These are phyloP conservation scores for Fusarium chlamydosporum DNA, from an alignment of 2,329 filamentous ascomycete species.

Conservation along the genomic window DNA sequence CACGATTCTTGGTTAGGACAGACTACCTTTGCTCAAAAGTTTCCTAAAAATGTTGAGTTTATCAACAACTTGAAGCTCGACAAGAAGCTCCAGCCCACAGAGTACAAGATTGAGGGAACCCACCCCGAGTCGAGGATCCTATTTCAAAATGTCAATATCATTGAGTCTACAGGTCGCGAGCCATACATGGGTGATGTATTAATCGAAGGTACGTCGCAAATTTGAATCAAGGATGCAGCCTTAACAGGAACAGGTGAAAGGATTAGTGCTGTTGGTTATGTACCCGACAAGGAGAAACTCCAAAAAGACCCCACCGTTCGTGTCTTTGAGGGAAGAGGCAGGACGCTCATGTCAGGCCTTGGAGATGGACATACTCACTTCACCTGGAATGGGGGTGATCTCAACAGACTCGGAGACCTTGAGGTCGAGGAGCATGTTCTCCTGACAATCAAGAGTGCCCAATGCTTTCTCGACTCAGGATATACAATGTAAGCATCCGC, in stretches of 20 bases:
- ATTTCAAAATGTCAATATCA: background rate
- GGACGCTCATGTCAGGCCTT: conserved; percentile 34
- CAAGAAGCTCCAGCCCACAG: background rate
- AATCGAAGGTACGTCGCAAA: background rate
- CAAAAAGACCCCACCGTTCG: conserved; percentile 3
- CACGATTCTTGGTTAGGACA: conserved; percentile 22
- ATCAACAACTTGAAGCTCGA: conserved; percentile 3
- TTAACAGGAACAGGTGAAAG: conserved; percentile 1
- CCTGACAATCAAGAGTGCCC: conserved; percentile 28
- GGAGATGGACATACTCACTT: conserved; percentile 37
- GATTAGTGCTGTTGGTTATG: background rate
- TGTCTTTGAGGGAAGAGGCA: conserved; percentile 24
- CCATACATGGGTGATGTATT: background rate
- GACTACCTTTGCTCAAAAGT: conserved; percentile 3
- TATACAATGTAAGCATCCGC: conserved; percentile 29
- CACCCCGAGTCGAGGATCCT: background rate
- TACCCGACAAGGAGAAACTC: background rate
- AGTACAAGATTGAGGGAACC: conserved; percentile 1
- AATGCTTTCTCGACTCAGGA: conserved; percentile 37
- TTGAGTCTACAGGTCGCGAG: conserved; percentile 3
- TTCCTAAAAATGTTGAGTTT: conserved; percentile 1
- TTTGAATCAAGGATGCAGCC: background rate
- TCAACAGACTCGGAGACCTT: conserved; percentile 27
- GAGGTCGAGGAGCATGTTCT: conserved; percentile 35
- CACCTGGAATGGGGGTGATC: conserved; percentile 37